These are phyloP conservation scores for Fragaria vesca DNA, from an alignment of 306 rosid genomes.

Conservation along the genomic window DNA sequence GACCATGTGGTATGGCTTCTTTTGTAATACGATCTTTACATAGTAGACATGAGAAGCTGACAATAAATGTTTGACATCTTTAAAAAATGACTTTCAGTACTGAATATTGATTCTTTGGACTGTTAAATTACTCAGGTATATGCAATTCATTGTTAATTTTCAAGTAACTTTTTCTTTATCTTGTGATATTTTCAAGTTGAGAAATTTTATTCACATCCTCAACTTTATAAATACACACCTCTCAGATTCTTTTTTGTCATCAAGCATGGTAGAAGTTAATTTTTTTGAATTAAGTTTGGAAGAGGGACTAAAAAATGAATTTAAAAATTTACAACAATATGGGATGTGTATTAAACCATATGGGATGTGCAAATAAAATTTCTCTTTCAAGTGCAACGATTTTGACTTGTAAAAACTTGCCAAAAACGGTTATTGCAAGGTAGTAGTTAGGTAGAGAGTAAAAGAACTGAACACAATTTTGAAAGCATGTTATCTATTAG, in stretches of 20 bases:
- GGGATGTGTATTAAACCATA: too few species aligned
- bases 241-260: too few species aligned
- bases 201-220: too few species aligned
- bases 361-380: too few species aligned
- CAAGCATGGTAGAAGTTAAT: too few species aligned
- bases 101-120: not conserved
- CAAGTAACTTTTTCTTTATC: not conserved
- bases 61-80: not conserved
- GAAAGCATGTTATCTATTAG: not conserved
- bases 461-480: not conserved
- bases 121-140: not conserved
- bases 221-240: too few species aligned
- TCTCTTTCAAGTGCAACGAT: not conserved
- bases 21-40: not conserved
- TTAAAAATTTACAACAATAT: too few species aligned
- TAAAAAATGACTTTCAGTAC: not conserved
- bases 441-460: not conserved
- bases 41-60: not conserved
- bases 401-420: not conserved
- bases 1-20: slow-evolving; percentile 74
- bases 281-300: too few species aligned
- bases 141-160: not conserved
- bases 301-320: too few species aligned
- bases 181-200: not conserved
- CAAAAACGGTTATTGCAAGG: not conserved